Conservation (phyloP, 176 grass and related monocot genomes). For the Carex parvula region DNA sequence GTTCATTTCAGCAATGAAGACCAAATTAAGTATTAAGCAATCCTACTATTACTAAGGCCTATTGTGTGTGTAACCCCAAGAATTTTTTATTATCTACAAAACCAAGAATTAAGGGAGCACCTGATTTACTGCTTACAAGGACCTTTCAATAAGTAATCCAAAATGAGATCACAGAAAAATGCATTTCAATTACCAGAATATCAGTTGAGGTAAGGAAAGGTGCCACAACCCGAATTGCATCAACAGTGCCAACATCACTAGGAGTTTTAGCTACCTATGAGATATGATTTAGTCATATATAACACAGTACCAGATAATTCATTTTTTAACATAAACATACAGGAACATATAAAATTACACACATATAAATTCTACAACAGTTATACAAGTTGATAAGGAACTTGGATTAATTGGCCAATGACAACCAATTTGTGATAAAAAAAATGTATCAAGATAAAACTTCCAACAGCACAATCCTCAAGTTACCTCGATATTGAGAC, state of each 20-base stretch:
- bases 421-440: background rate
- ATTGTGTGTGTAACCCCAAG: background rate
- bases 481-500: constrained; percentile 70
- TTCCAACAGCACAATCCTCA: constrained; percentile 18
- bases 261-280: constrained; percentile 63
- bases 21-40: background rate
- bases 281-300: constrained; percentile 8
- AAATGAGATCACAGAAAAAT: constrained; percentile 9
- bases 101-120: background rate
- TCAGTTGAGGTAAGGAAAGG: constrained; percentile 68
- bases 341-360: background rate
- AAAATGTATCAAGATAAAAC: background rate
- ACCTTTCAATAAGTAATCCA: background rate
- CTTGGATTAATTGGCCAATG: background rate
- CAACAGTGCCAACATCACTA: constrained; percentile 87
- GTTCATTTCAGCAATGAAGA: background rate
- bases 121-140: background rate
- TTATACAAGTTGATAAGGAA: background rate
- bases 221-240: constrained; percentile 68
- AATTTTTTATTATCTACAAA: background rate
- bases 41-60: background rate
- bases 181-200: constrained; percentile 64
- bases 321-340: background rate
- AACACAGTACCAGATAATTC: background rate
- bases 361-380: background rate